Evolutionary conservation across 1,284 basidiomycete species (phyloP), one percentile per base, ranked within the genome.

Genomic region (Xerocomus nothofagi): DNA sequence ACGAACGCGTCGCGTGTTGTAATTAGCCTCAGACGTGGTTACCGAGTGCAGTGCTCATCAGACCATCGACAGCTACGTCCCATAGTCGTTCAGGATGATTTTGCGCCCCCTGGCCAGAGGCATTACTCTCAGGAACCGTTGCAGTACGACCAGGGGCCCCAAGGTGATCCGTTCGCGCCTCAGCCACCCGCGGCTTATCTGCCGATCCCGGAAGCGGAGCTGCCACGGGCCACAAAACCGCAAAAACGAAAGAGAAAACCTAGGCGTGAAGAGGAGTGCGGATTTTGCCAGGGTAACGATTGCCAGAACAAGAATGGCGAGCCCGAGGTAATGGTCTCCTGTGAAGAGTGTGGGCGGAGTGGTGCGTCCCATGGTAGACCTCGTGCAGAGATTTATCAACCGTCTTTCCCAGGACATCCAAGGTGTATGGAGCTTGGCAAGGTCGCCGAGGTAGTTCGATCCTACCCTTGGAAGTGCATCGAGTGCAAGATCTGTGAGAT

Each of bases 401-500:
- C 31, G 6, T 36, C 44, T 36, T 39, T 47, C 34, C 39, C 54
- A 91, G 89, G 84, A 26, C 93, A 96, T 67, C 85, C 86, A 8
- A 82, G 80, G 39, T 96, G 93, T 63, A 78, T 94, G 71, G 68
- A 81, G 50, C 71, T 86, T 49, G 67, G 68, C 51, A 61, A 71
- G 30, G 70, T 79, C 20, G 74, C 79, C 12, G 79, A 80, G 40
- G 73, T 81, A 12, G 71, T 89, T 41, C 73, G 76, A 49, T 76
- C 78, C 47, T 96, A 95, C 66, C 74, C 80, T 26, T 99, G 96
- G 96, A 80, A 81, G 56, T 99, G 96, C 66, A 80, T 84, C 46
- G 91, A 96, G 58, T 98, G 96, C 76, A 98, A 97, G 75, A 85
- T 77, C 46, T 99, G 96, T 68, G 93, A 97, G 70, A 74, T 91